These are phyloP conservation scores for Meyerozyma elateridarum DNA, from an alignment of 1,139 yeast species.

Conservation along the genomic window DNA sequence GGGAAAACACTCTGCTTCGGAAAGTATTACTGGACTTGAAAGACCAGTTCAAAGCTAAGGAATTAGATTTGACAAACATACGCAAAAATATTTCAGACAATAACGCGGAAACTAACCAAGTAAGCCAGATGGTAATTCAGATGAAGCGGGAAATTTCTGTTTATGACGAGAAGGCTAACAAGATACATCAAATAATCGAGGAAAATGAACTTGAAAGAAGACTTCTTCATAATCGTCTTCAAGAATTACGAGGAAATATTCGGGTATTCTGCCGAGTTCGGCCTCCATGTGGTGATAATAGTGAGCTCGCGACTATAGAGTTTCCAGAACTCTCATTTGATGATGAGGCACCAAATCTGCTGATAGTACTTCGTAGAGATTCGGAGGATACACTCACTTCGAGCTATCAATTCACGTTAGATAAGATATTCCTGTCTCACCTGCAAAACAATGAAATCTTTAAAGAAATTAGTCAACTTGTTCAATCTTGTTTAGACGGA, in stretches of 20 bases:
- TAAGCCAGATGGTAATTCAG: constrained; percentile 4
- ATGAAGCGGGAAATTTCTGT: constrained; percentile 8
- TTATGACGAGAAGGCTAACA: constrained; percentile 10
- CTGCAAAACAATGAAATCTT: constrained; percentile 62
- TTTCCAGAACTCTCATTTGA: constrained; percentile 47
- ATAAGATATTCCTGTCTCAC: constrained; percentile 62
- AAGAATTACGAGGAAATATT: constrained; percentile 87
- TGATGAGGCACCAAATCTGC: constrained; percentile 45
- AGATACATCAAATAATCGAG: constrained; percentile 22
- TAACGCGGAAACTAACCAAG: background rate
- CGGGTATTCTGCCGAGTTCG: constrained; percentile 86
- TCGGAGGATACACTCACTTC: constrained; percentile 20
- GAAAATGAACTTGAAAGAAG: constrained; percentile 43
- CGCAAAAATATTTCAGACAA: background rate
- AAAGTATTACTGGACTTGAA: constrained; percentile 10
- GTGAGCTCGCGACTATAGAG: constrained; percentile 31
- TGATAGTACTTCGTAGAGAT: constrained; percentile 13
- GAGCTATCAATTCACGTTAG: constrained; percentile 58
- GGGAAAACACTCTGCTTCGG: constrained; percentile 7
- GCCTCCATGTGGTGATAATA: constrained; percentile 37
- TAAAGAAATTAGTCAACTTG: constrained; percentile 79
- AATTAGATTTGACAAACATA: constrained; percentile 15
- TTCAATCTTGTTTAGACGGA: constrained; percentile 89
- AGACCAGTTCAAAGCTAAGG: constrained; percentile 14
- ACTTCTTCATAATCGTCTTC: constrained; percentile 67